Evolutionary conservation across 1,139 yeast species (phyloP), one percentile per base, ranked within the genome.

Genomic region (Suhomyces guaymorum): DNA sequence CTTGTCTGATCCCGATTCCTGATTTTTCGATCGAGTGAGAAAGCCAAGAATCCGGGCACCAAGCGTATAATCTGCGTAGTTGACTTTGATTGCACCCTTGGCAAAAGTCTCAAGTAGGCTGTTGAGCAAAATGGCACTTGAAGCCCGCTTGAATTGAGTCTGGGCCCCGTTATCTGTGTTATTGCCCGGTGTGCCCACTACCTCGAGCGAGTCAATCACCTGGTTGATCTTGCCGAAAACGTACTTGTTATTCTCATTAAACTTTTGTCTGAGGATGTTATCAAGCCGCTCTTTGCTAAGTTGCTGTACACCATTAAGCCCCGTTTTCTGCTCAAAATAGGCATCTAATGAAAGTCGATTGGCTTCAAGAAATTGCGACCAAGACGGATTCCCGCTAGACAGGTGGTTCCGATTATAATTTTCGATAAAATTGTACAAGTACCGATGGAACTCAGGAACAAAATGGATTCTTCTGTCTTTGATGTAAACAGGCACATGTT

Each of bases 11-110:
- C 37, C 26, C 3, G 41, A 23, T 9, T 24, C 25, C 5, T 29
- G 18, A 22, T 41, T 28, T 12, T 34, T 32, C n/a, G 35, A 24
- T 8, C 26, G 51, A 3, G 75, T 69, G 22, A 70, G 52, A 38
- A 66, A 70, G 4, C 76, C 75, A 12, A 70, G 49, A 2, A 69
- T 63, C 32, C 74, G 52, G 1, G 74, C 47, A 1, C 75, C 75
- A 4, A 62, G 49, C 18, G 51, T 58, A 44, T 64, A 69, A 39
- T 66, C 72, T 4, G 75, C 75, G 47, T 64, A 70, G 41, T 70
- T 69, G 9, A 65, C 56, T 26, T 59, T 60, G n/a, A 59, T 46
- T 0, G 73, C 55, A 0, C 70, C 70, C 42, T 59, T 57, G 20
- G 70, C 49, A 30, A 67, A 54, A 0, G 61, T 46, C 5, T 67